Conservation (phyloP, 129 eudicot species). For the carrot (Daucus carota) region DH1_v3.0 NC_030384.2:22691001-22691500, state of each 20-base stretch:
- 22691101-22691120: neutral
- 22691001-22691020: neutral
- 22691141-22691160: neutral
- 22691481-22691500: no score
- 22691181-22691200: neutral
- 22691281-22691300: neutral
- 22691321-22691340: neutral
- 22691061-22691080: neutral
- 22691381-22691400: no score
- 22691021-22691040: neutral
- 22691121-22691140: no score
- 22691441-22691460: no score
- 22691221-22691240: neutral
- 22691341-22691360: no score
- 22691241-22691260: neutral
- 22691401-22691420: no score
- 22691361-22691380: no score
- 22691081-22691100: neutral
- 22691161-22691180: neutral
- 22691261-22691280: neutral
- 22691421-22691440: no score
- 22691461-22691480: no score
- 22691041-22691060: neutral
- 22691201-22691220: neutral
- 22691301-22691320: neutral